phyloP scores from a whole-genome alignment of 306 rosid species.

The Sophora flavescens region DNA sequence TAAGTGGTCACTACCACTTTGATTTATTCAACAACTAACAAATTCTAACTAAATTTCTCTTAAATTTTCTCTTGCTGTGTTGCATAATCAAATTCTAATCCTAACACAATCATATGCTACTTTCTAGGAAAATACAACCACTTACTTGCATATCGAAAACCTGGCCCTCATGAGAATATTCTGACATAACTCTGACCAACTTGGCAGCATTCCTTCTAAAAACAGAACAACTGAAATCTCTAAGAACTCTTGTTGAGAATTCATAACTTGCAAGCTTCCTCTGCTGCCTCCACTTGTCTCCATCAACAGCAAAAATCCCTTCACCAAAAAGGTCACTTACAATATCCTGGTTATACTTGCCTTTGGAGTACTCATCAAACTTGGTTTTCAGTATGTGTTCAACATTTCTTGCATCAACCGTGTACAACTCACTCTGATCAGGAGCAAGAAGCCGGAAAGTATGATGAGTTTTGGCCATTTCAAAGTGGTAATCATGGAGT shows the following conservation, averaged over 20 bases:
- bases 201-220: slow-evolving; percentile 65
- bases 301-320: slow-evolving; percentile 79
- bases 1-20: too few relatives aligned
- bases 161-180: slow-evolving; percentile 43
- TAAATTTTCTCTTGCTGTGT: too few relatives aligned
- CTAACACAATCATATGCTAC: too few relatives aligned
- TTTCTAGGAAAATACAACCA: background rate
- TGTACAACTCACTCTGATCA: slow-evolving; percentile 56
- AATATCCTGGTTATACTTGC: slow-evolving; percentile 49
- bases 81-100: too few relatives aligned
- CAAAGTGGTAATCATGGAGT: slow-evolving; percentile 57
- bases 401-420: slow-evolving; percentile 56
- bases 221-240: slow-evolving; percentile 69
- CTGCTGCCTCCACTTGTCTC: slow-evolving; percentile 77
- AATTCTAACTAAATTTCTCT: too few relatives aligned
- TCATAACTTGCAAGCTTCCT: slow-evolving; percentile 75
- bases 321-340: slow-evolving; percentile 61
- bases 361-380: slow-evolving; percentile 65
- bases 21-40: too few relatives aligned
- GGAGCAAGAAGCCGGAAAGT: slow-evolving; percentile 61
- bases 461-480: slow-evolving; percentile 49
- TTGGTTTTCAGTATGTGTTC: slow-evolving; percentile 63
- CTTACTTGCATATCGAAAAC: slow-evolving; percentile 76
- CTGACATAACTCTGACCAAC: slow-evolving; percentile 53
- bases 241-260: slow-evolving; percentile 74